Conservation (phyloP, 1,284 basidiomycete species). For the Uromyces viciae-fabae region DNA sequence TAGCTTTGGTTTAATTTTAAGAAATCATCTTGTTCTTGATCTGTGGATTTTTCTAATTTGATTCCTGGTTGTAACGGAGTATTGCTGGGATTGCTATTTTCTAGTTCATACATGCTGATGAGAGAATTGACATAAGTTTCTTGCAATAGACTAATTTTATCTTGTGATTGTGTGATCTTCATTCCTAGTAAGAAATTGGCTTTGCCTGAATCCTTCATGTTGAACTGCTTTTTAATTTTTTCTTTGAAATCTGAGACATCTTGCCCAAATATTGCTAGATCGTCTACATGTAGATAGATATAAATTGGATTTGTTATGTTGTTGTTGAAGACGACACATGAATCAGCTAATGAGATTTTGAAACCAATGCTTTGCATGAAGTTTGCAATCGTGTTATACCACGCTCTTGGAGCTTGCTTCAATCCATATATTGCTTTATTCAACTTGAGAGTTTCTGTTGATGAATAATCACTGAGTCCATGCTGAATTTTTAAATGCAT, state of each 20-base stretch:
- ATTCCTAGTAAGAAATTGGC: conserved; percentile 1
- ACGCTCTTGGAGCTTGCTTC: background rate
- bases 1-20: background rate
- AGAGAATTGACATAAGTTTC: background rate
- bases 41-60: background rate
- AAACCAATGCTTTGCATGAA: background rate
- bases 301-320: background rate
- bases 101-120: background rate
- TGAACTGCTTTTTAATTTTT: background rate
- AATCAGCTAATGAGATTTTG: background rate
- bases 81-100: background rate
- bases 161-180: background rate
- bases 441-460: background rate
- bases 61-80: background rate
- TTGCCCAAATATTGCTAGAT: background rate
- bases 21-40: background rate
- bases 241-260: background rate
- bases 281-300: background rate
- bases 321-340: background rate
- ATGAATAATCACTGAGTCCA: background rate
- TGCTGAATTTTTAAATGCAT: background rate
- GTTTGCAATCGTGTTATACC: background rate
- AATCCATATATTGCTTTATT: conserved; percentile 1
- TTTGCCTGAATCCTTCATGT: background rate
- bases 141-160: background rate